Evolutionary conservation across 495 filamentous ascomycete species (phyloP), one percentile per base, ranked within the genome.

Genomic region (Daldinia grandis): DNA sequence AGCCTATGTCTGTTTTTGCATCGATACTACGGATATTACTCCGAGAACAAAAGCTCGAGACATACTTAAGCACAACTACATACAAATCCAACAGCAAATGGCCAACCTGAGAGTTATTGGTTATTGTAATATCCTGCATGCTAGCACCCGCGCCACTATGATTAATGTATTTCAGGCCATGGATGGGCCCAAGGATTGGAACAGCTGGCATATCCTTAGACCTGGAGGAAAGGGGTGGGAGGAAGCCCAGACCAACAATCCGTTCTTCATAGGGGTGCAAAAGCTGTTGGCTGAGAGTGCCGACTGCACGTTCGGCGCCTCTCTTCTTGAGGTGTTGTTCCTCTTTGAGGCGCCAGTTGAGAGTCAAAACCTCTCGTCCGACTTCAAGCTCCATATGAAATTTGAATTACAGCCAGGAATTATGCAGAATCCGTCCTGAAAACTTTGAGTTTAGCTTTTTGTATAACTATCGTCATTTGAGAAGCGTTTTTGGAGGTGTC

Each of bases 281-380:
- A 64, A 64, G 24, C 12, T 64, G n/a, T n/a, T 57, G 28, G 24
- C 12, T 3, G 62, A 64, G 51, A 64, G 57, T 25, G 1, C 17
- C 3, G 27, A 9, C 21, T 37, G 33, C 9, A 47, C 35, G n/a
- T 25, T 37, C 4, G 17, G 42, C 10, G 49, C 50, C 9, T 44
- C 3, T n/a, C 15, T 64, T 27, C 5, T 17, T 3, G 49, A n/a
- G 3, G 27, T 64, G 4, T 40, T 4, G 50, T 64, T 64, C 28
- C 15, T 56, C 12, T 14, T 57, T 25, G 59, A 35, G 0, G 6
- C 25, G 17, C 9, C 25, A 42, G 2, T 9, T 4, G 21, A 38
- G 7, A 12, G 1, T 4, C 27, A 21, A 40, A 1, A 24, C 19
- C 7, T 19, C 2, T 58, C 5, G 21, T 9, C 5, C 7, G 14